Evolutionary conservation across 805 yeast genomes (phyloP), one percentile per base, ranked within the genome.

Genomic region (Wickerhamiella brachini): DNA sequence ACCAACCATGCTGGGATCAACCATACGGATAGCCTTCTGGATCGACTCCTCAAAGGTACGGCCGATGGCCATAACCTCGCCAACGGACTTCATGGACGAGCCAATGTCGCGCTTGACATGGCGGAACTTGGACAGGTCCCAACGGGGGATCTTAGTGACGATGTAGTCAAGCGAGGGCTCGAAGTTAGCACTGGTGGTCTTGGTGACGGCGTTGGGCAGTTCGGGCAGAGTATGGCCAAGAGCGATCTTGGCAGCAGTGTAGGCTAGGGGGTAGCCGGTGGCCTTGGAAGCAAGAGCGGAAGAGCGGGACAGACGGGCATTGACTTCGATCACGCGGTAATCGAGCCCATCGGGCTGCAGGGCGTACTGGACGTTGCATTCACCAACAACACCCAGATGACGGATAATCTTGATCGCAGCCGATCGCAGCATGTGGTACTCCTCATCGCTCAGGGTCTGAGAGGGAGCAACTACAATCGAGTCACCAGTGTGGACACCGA

Each of bases 51-150:
- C 98, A 66, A 90, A 90, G 57, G 81, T 90, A 72, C 98, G 83
- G 65, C 98, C 98, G 65, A 90, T 93, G 45, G 96, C 94, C 98
- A 90, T 90, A 53, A 90, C 98, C 71, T 90, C 98, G 68, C 98
- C 98, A 51, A 90, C 98, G 53, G 97, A 89, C 70, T 90, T 90
- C 98, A 90, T 90, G 44, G 97, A 81, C 9, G 95, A 85, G 47
- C 96, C 95, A 65, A 90, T 84, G 56, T 83, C 87, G 68, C 95
- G 80, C 68, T 86, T 85, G 56, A 90, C 98, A 64, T 87, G 95
- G 67, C 85, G 94, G 75, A 90, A 93, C 76, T 90, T 90, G 59
- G 93, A 70, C 68, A 90, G 74, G 74, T 90, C 98, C 98, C 98
- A 90, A 72, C 97, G 81, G 61, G 98, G 98, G 65, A 90, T 88